These are phyloP conservation scores for Kurtzmaniella cleridarum DNA, from an alignment of 805 yeast genomes.

Conservation along the genomic window DNA sequence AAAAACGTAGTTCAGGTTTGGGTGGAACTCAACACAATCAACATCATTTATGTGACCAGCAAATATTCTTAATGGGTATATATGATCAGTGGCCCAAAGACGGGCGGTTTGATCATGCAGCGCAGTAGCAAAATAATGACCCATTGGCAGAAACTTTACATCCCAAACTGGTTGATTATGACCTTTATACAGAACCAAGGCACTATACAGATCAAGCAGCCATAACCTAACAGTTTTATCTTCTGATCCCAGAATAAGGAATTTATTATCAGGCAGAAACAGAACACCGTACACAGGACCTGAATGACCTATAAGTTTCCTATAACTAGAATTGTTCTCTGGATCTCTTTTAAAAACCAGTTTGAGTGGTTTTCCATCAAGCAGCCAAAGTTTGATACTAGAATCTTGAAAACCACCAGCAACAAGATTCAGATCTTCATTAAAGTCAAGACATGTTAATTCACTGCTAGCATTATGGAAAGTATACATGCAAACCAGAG, in stretches of 20 bases:
- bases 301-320: slow-evolving; percentile 80
- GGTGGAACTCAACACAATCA: slow-evolving; percentile 92
- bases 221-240: slow-evolving; percentile 90
- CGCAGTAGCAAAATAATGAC: slow-evolving; percentile 97
- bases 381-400: slow-evolving; percentile 84
- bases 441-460: slow-evolving; percentile 80
- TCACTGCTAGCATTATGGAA: slow-evolving; percentile 92
- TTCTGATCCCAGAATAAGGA: slow-evolving; percentile 76
- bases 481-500: slow-evolving; percentile 96
- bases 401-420: slow-evolving; percentile 96
- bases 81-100: slow-evolving; percentile 97
- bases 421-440: slow-evolving; percentile 77
- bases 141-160: slow-evolving; percentile 87
- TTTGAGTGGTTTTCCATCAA: slow-evolving; percentile 82
- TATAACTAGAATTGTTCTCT: slow-evolving; percentile 40
- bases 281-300: slow-evolving; percentile 91
- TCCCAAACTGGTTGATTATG: slow-evolving; percentile 98
- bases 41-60: slow-evolving; percentile 98
- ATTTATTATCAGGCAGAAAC: slow-evolving; percentile 86
- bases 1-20: slow-evolving; percentile 88
- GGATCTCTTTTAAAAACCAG: slow-evolving; percentile 54
- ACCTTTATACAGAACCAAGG: slow-evolving; percentile 91
- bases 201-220: slow-evolving; percentile 88
- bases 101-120: slow-evolving; percentile 97
- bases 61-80: slow-evolving; percentile 89